Base-by-base conservation (phyloP, 1,139 yeast genomes). In the Geotrichum aggregatum region DNA sequence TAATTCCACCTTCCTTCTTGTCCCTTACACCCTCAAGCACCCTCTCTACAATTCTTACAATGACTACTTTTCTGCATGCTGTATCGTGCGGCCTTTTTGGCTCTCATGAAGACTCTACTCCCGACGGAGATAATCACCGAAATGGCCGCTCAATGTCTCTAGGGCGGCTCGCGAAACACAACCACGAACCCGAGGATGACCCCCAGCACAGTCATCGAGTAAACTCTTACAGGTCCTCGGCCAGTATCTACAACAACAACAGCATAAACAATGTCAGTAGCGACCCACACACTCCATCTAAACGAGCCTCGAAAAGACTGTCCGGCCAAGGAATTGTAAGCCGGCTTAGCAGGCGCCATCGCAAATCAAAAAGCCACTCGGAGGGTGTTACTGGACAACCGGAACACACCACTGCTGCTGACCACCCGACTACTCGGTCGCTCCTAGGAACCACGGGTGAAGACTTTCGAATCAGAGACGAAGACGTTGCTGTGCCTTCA, bases 401-500 rank as follows among this genome's bases (percentile, higher is more conserved):
- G 30, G 18, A 24, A 13, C 43, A 6, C 3, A 16, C 45, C 18
- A 3, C 8, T 10, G 26, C 13, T 14, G 19, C 21, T 11, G 10
- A 7, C 24, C 14, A 6, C 11, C 14, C 45, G 35, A 10, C 11
- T 4, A 16, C 8, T 14, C 21, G 1, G 4, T 30, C 38, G 28
- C 18, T 11, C 24, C 34, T 44, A 11, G 48, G 42, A 7, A 16
- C 48, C 34, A 44, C 41, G 16, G 48, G 48, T 2, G 42, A 49
- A 21, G 52, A 49, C 21, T 49, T 43, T 22, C 40, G 52, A 2
- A 49, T 49, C 13, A 31, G 52, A 14, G 52, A 49, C 31, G 52
- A 49, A 24, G 52, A 49, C 42, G 43, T 49, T 28, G 52, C 52
- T 3, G 28, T 43, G 13, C 35, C 52, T 1, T 36, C 47, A 34